Base-by-base conservation (phyloP, 176 grass and related monocot species). In the Carex parvula region DNA sequence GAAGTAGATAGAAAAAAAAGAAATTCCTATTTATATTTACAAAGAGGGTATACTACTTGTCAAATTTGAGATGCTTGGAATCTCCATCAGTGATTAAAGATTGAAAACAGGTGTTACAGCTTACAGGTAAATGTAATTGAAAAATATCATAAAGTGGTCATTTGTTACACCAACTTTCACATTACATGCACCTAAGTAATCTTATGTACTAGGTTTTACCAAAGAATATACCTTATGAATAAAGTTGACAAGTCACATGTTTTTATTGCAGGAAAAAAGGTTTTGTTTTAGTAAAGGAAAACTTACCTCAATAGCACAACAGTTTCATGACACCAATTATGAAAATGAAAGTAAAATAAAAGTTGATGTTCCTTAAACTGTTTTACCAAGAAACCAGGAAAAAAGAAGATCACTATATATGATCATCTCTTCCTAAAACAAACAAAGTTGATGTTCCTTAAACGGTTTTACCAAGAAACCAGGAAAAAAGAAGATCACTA, bases 181-280 rank as follows among this genome's bases (percentile, higher is more conserved):
- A 77, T 77, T 53, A 6, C 6, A 55, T 56, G 21, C 46, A 77
- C 22, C 15, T 30, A 57, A 56, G 24, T 29, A 29, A 77, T 33
- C 52, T 32, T 2, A 56, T 1, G 14, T 17, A 32, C 52, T 29
- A 32, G 52, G 24, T 78, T 78, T 15, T 44, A 42, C 37, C 7
- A 56, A 15, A 24, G 73, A 78, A 78, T 78, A 78, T 78, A 78
- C 73, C 73, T 33, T 17, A 57, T 56, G 15, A 55, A 78, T 44
- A 57, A 56, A 78, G 52, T 71, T 78, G 73, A 78, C 73, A 57
- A 26, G 52, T 78, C 73, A 57, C 73, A 56, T 57, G 24, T 78
- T 78, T 74, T 17, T 56, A 1, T 57, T 57, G 52, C 52, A 78
- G 14, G 15, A 41, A 78, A 35, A 78, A 56, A 3, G 13, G 55